Conservation (phyloP, 2,329 filamentous ascomycete genomes). For the Neofusicoccum sp. region DNA sequence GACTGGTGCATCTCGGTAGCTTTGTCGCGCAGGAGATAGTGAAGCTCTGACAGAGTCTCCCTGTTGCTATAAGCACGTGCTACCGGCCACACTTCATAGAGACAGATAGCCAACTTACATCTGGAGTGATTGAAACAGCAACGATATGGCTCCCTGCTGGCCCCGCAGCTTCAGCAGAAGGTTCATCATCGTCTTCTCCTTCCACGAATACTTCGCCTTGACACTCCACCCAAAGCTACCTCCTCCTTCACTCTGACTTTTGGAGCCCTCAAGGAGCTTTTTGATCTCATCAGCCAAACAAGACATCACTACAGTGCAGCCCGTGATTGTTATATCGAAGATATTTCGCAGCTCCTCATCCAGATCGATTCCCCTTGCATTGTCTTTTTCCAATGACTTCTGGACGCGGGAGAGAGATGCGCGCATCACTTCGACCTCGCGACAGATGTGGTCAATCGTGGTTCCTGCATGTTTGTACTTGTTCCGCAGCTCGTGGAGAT, state of each 20-base stretch:
- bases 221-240: slow-evolving; percentile 5
- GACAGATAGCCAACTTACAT: slow-evolving; percentile 11
- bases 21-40: slow-evolving; percentile 12
- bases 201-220: slow-evolving; percentile 19
- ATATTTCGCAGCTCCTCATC: slow-evolving; percentile 13
- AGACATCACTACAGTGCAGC: slow-evolving; percentile 15
- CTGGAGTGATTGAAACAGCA: slow-evolving; percentile 19
- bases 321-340: slow-evolving; percentile 18
- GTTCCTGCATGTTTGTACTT: slow-evolving; percentile 13
- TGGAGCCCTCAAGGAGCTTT: not conserved
- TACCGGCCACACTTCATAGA: no score
- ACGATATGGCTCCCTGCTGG: slow-evolving; percentile 18
- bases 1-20: slow-evolving; percentile 5
- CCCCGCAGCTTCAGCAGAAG: slow-evolving; percentile 17
- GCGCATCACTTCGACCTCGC: slow-evolving; percentile 18
- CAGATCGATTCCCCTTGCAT: not conserved
- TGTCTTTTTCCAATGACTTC: not conserved
- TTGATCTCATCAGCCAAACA: slow-evolving; percentile 19
- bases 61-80: not conserved
- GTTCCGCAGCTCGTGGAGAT: slow-evolving; percentile 5
- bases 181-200: slow-evolving; percentile 18
- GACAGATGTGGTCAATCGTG: slow-evolving; percentile 19
- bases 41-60: slow-evolving; percentile 19
- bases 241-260: not conserved
- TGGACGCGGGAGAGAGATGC: slow-evolving; percentile 18